Base-by-base conservation (phyloP, 371 early-diverging fungal genomes). In the Rhizopus arrhizus region DNA sequence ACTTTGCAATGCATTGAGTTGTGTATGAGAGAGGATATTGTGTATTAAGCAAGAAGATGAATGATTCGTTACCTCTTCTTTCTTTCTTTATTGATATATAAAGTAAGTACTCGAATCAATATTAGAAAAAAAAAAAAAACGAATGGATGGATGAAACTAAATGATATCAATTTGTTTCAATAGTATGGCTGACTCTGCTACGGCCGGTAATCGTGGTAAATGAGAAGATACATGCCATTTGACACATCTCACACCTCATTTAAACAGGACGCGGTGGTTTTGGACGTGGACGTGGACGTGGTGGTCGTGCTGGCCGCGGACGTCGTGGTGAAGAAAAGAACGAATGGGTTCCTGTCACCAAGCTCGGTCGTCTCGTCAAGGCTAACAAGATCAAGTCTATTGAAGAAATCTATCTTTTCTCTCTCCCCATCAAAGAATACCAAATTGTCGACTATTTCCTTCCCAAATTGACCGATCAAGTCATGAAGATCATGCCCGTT, bases 401-500 rank as follows among this genome's bases (percentile, higher is more conserved):
- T 62, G 94, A 94, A 77, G 95, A 99, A 81, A 93, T 99, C 76
- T 99, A 98, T 83, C 82, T 93, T 59, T 95, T 95, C 92, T 98
- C 99, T 58, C 89, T 97, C 66, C 95, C 95, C 65, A 95, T 99
- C 88, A 97, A 98, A 91, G 99, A 99, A 84, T 95, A 94, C 89
- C 99, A 99, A 84, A 97, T 99, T 65, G 92, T 99, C 65, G 99
- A 99, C 83, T 85, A 81, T 80, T 95, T 99, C 89, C 84, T 99
- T 59, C 93, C 93, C 68, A 92, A 91, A 67, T 89, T 99, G 65
- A 97, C 96, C 91, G 99, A 99, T 78, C 97, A 99, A 83, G 97
- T 99, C 72, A 96, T 99, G 91, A 95, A 96, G 88, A 96, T 99
- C 78, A 98, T 96, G 88, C 97, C 98, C 64, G 99, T 99, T 74